These are phyloP conservation scores for Hirschioporus abietinus DNA, from an alignment of 768 basidiomycete species.

Conservation along the genomic window DNA sequence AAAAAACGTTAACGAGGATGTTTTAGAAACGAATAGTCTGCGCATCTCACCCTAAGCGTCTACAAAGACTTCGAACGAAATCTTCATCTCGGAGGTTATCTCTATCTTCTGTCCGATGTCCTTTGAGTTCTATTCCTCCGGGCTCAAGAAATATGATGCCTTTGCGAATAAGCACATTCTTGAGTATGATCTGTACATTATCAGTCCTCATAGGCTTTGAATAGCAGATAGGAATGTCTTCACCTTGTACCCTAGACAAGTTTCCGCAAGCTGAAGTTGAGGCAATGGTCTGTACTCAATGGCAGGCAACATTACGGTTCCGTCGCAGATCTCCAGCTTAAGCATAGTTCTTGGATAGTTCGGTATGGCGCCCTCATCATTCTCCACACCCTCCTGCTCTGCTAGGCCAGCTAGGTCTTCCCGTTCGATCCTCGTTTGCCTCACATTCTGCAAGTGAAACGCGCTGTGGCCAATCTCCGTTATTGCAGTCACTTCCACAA, in stretches of 20 bases:
- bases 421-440: constrained; percentile 60
- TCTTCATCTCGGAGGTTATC: constrained; percentile 50
- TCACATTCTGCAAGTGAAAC: constrained; percentile 66
- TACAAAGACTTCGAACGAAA: constrained; percentile 57
- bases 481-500: constrained; percentile 73
- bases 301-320: constrained; percentile 58
- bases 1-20: neutral
- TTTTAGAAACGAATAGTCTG: neutral
- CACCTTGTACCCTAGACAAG: constrained; percentile 82
- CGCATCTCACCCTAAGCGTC: constrained; percentile 59
- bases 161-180: constrained; percentile 58
- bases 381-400: constrained; percentile 49
- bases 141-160: constrained; percentile 80
- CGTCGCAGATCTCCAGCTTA: constrained; percentile 72
- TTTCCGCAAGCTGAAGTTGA: constrained; percentile 64
- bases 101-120: constrained; percentile 58
- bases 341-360: constrained; percentile 81
- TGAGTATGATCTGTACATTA: constrained; percentile 54
- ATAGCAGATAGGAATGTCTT: constrained; percentile 2
- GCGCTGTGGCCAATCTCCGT: constrained; percentile 85
- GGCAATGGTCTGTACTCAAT: constrained; percentile 73
- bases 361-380: constrained; percentile 72
- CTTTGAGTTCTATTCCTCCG: constrained; percentile 51
- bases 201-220: neutral
- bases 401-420: constrained; percentile 50